Conservation (phyloP, 2,329 filamentous ascomycete genomes). For the Epichloe hybrida region DNA sequence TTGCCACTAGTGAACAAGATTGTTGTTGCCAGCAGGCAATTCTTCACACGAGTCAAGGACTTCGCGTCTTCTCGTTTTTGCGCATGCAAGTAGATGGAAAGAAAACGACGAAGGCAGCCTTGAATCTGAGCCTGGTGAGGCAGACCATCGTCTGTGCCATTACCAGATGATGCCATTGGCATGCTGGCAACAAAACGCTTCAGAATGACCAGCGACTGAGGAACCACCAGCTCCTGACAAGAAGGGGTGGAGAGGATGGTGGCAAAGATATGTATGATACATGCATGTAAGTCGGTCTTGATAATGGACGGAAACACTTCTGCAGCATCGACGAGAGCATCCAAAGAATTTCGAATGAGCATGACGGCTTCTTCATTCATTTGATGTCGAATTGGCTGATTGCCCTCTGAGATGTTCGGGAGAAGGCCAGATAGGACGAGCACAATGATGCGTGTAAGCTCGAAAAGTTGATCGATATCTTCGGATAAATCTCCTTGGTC, state of each 20-base stretch:
- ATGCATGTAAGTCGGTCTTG: constrained; percentile 89
- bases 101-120: constrained; percentile 68
- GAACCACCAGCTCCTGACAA: constrained; percentile 80
- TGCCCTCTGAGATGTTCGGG: constrained; percentile 62
- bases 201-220: constrained; percentile 79
- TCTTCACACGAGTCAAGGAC: constrained; percentile 81
- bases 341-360: constrained; percentile 66
- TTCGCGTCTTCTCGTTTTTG: constrained; percentile 63
- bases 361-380: constrained; percentile 78
- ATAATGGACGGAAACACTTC: constrained; percentile 95
- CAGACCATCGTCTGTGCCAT: constrained; percentile 25
- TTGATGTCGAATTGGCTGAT: constrained; percentile 54
- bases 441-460: constrained; percentile 91
- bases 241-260: constrained; percentile 74
- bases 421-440: constrained; percentile 78
- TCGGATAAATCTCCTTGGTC: constrained; percentile 76
- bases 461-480: constrained; percentile 95
- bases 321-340: constrained; percentile 84
- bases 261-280: constrained; percentile 91
- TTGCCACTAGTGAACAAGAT: constrained; percentile 75
- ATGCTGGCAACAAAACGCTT: constrained; percentile 80
- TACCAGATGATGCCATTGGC: constrained; percentile 31
- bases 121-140: constrained; percentile 58
- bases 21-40: constrained; percentile 75
- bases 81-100: constrained; percentile 63